These are phyloP conservation scores for Penicillium daleae DNA, from an alignment of 495 filamentous ascomycete species.

Conservation along the genomic window DNA sequence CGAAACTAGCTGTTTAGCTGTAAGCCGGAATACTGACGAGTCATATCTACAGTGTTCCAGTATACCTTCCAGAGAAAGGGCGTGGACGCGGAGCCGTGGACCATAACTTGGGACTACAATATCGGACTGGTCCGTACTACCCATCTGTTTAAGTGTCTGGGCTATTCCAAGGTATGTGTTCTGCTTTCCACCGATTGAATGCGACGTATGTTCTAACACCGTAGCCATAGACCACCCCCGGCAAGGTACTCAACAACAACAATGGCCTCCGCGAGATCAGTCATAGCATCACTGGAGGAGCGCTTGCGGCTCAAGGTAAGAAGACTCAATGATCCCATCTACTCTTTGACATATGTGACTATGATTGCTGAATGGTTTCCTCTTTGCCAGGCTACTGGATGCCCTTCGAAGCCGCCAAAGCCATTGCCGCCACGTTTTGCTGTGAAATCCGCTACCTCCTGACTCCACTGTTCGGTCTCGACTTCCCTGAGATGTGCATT, in stretches of 20 bases:
- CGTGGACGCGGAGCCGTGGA: slow-evolving; percentile 64
- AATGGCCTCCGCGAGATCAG: slow-evolving; percentile 82
- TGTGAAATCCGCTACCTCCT: slow-evolving; percentile 79
- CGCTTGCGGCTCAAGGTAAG: slow-evolving; percentile 86
- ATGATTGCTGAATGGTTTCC: background rate
- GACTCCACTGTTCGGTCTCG: slow-evolving; percentile 83
- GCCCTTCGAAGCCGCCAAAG: slow-evolving; percentile 82
- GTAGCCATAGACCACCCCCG: slow-evolving; percentile 71
- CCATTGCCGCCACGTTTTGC: slow-evolving; percentile 86
- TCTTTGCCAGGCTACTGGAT: slow-evolving; percentile 87
- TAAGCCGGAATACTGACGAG: background rate
- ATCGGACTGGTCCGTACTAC: slow-evolving; percentile 94
- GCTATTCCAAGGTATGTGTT: slow-evolving; percentile 75
- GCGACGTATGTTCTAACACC: slow-evolving; percentile 19
- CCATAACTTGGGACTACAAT: slow-evolving; percentile 96
- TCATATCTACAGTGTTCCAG: slow-evolving; percentile 69
- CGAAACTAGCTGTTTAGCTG: background rate
- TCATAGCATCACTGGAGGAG: slow-evolving; percentile 92
- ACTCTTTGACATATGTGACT: background rate
- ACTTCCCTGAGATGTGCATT: slow-evolving; percentile 76
- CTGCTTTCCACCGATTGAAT: background rate
- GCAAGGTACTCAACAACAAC: slow-evolving; percentile 77
- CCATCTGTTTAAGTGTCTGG: slow-evolving; percentile 88
- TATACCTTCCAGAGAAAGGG: slow-evolving; percentile 81
- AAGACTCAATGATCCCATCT: background rate